Percentiles rank a stretch among this genome's conserved stretches.
phyloP scores from a whole-genome alignment of 192 early-diverging fungal genomes.

The Linnemannia elongata region DNA sequence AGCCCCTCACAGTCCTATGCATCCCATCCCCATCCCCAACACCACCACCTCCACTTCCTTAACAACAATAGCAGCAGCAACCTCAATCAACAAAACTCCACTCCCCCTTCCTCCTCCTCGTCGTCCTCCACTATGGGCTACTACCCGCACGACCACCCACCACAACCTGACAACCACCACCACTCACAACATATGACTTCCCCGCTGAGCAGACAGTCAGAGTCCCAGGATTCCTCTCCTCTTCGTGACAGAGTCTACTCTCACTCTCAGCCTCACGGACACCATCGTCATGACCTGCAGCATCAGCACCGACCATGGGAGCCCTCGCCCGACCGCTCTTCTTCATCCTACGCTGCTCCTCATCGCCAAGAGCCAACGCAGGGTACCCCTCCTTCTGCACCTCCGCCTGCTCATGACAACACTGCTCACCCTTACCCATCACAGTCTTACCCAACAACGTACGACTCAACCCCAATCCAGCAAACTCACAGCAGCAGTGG shows the following conservation, averaged over 20 bases:
- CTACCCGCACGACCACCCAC: background rate
- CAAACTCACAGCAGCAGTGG: background rate
- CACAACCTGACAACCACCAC: background rate
- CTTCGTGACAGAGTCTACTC: background rate
- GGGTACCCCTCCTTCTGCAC: background rate
- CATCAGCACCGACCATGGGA: conserved; percentile 12
- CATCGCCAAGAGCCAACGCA: background rate
- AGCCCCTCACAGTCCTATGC: conserved; percentile 4
- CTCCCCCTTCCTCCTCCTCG: background rate
- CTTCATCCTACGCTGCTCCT: background rate
- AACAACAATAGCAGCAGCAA: background rate
- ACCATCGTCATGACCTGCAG: conserved; percentile 5
- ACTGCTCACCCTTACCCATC: background rate
- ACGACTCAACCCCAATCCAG: background rate
- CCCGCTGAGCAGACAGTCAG: background rate
- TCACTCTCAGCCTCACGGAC: background rate
- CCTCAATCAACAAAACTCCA: background rate
- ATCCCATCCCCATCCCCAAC: background rate
- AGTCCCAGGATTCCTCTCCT: background rate
- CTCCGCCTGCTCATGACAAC: background rate
- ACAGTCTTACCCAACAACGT: background rate
- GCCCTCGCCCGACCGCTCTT: conserved; percentile 4
- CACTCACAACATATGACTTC: background rate
- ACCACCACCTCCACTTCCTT: background rate
- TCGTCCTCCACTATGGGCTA: background rate